A percentile compares a stretch with the other conserved stretches of the same genome.
Conservation (phyloP, 495 filamentous ascomycete genomes). For the Friedmanniomyces simplex region DNA sequence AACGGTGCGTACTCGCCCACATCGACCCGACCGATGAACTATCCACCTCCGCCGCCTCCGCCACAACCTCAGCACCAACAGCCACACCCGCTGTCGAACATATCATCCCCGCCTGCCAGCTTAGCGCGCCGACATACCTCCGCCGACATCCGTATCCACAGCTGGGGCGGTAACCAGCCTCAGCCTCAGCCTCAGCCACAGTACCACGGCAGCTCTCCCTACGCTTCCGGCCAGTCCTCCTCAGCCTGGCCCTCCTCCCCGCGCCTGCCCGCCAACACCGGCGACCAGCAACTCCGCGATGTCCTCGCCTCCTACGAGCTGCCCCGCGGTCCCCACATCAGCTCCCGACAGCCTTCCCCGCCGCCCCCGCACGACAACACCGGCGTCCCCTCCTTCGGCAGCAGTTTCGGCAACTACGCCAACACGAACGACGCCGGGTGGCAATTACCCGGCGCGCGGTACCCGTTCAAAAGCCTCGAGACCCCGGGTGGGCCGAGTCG, state of each 20-base stretch:
- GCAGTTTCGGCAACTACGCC: conserved; percentile 30
- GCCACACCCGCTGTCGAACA: conserved; percentile 62
- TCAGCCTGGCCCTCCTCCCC: conserved; percentile 57
- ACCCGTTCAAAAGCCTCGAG: conserved; percentile 34
- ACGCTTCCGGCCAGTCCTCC: conserved; percentile 58
- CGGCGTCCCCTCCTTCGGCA: conserved; percentile 12
- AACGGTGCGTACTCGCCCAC: conserved; percentile 45
- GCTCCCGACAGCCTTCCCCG: conserved; percentile 58
- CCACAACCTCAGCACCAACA: conserved; percentile 51
- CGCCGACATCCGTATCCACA: conserved; percentile 84
- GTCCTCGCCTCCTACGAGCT: conserved; percentile 76
- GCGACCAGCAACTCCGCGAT: conserved; percentile 73
- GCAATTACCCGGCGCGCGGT: conserved; percentile 43
- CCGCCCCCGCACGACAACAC: conserved; percentile 40
- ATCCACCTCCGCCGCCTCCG: conserved; percentile 56
- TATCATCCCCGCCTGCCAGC: conserved; percentile 64
- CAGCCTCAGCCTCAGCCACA: conserved; percentile 17
- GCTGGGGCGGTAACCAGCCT: conserved; percentile 55
- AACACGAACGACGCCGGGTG: conserved; percentile 47
- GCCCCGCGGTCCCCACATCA: conserved; percentile 39
- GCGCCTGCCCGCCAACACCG: conserved; percentile 22
- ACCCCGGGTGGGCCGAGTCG: conserved; percentile 49
- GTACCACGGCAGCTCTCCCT: conserved; percentile 51
- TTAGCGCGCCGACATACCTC: conserved; percentile 84
- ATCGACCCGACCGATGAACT: conserved; percentile 45